Conservation (phyloP, 73 alveolate species). For the Symbiodinium pilosum region DNA sequence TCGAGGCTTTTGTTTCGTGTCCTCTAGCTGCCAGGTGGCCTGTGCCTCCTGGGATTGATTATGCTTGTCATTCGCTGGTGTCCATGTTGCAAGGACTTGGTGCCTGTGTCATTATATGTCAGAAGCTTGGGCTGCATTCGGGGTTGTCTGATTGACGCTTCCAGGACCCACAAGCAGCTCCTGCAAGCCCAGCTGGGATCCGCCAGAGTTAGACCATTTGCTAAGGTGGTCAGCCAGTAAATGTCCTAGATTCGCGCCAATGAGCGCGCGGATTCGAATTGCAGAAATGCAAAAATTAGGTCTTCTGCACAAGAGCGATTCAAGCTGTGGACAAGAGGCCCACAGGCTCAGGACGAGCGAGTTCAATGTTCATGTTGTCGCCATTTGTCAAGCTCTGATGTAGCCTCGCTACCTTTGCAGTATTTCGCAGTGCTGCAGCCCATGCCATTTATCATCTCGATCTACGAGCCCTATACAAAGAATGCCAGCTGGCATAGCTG, state of each 20-base stretch:
- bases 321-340: too few species aligned
- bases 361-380: too few species aligned
- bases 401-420: too few species aligned
- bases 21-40: neutral
- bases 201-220: neutral
- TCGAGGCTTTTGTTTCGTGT: neutral
- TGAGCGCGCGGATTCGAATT: slow-evolving; percentile 3
- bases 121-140: too few species aligned
- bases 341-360: too few species aligned
- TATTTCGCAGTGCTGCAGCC: too few species aligned
- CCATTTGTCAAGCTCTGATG: too few species aligned
- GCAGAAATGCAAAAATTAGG: neutral
- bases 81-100: slow-evolving; percentile 17
- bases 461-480: too few species aligned
- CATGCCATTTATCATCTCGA: too few species aligned
- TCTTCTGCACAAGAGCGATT: too few species aligned
- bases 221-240: neutral
- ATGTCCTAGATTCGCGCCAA: neutral
- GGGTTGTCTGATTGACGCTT: neutral
- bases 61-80: slow-evolving; percentile 16
- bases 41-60: neutral
- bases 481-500: too few species aligned
- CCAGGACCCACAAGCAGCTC: neutral
- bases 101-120: too few species aligned
- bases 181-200: slow-evolving; percentile 1